These are phyloP conservation scores for Lyophyllum semitale DNA, from an alignment of 768 basidiomycete species.

Conservation along the genomic window DNA sequence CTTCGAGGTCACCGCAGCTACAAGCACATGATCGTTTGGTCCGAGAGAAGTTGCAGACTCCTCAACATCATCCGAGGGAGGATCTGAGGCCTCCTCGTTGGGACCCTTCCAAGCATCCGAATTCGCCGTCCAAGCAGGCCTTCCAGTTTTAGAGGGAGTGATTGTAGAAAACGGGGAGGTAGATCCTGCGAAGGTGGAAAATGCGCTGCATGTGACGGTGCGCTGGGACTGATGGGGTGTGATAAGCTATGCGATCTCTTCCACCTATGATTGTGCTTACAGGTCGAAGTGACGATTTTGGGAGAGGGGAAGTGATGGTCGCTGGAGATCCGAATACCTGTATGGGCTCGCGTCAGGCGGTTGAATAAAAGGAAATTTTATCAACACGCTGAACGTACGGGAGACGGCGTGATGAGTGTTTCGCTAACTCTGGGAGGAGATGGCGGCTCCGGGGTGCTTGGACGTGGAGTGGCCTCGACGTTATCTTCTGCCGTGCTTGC, in stretches of 20 bases:
- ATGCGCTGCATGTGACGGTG: slow-evolving; percentile 27
- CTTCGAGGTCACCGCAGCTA: slow-evolving; percentile 12
- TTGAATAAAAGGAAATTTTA: neutral
- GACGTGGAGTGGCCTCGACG: slow-evolving; percentile 5
- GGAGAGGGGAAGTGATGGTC: slow-evolving; percentile 14
- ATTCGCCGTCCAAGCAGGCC: slow-evolving; percentile 20
- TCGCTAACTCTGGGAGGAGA: slow-evolving; percentile 4
- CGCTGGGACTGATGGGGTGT: slow-evolving; percentile 2
- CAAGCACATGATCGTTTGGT: slow-evolving; percentile 13
- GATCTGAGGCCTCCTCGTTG: neutral
- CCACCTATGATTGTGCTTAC: slow-evolving; percentile 2
- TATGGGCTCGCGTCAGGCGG: neutral
- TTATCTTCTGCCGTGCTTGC: neutral
- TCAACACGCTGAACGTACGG: slow-evolving; percentile 1
- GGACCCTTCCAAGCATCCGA: neutral
- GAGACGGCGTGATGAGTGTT: slow-evolving; percentile 5
- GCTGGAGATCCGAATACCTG: slow-evolving; percentile 17
- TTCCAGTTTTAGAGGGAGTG: slow-evolving; percentile 14
- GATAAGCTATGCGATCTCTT: neutral
- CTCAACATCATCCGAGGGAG: neutral
- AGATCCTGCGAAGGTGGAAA: slow-evolving; percentile 39
- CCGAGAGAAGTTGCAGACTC: neutral
- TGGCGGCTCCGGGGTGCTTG: slow-evolving; percentile 8
- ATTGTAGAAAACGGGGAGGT: slow-evolving; percentile 34
- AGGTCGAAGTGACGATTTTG: slow-evolving; percentile 13